Conservation (phyloP, 148 eudicot genomes). For the Rheum nobile region DNA sequence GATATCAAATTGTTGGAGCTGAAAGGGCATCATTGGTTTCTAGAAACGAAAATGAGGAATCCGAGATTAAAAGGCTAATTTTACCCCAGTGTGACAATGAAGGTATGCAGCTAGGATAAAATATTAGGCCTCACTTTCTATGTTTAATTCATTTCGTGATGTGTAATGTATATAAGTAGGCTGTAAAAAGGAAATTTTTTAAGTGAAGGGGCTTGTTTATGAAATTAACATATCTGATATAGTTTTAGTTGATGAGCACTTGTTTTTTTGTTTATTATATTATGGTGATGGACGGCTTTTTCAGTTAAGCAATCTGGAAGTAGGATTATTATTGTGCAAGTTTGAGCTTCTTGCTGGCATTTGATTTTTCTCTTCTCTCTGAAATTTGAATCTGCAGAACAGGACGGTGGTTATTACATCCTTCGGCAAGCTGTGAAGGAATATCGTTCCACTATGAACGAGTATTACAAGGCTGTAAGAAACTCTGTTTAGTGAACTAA, state of each 20-base stretch:
- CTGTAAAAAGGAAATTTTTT: background rate
- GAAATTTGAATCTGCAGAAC: slow-evolving; percentile 10
- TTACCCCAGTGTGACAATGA: no score
- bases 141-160: background rate
- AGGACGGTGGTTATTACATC: slow-evolving; percentile 14
- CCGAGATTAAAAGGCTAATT: no score
- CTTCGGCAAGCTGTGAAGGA: slow-evolving; percentile 42
- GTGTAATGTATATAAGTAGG: background rate
- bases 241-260: no score
- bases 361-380: background rate
- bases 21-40: background rate
- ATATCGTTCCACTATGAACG: slow-evolving; percentile 29
- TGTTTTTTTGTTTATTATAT: background rate
- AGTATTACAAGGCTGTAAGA: slow-evolving; percentile 36
- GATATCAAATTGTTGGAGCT: background rate
- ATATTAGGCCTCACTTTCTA: background rate
- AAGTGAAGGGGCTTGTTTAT: no score
- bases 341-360: background rate
- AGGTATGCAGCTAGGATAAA: background rate
- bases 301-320: background rate
- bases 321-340: background rate
- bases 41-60: background rate
- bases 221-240: no score
- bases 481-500: background rate
- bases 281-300: background rate